Percentiles rank a stretch among this genome's conserved stretches.
These are phyloP conservation scores for Diaporthe destruens DNA, from an alignment of 2,329 filamentous ascomycete species.

Conservation along the genomic window DNA sequence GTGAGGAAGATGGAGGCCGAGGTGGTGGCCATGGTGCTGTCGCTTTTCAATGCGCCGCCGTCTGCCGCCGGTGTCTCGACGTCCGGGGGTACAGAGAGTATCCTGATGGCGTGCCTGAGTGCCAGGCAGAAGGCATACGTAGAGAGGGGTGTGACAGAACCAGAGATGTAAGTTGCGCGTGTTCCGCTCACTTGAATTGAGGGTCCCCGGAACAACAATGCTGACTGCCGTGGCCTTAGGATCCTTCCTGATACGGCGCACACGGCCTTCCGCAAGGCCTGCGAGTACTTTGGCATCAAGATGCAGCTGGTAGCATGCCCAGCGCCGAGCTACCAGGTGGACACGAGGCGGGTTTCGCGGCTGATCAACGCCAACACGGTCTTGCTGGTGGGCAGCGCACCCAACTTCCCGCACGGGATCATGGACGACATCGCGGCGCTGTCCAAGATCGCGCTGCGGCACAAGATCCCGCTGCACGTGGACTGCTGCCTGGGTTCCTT, in stretches of 20 bases:
- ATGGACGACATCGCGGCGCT: slow-evolving; percentile 93
- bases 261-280: slow-evolving; percentile 95
- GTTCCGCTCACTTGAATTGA: neutral
- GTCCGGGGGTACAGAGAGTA: slow-evolving; percentile 94
- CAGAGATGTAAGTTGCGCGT: slow-evolving; percentile 82
- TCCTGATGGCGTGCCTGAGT: slow-evolving; percentile 92
- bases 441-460: slow-evolving; percentile 83
- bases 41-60: slow-evolving; percentile 89
- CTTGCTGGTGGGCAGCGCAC: slow-evolving; percentile 91
- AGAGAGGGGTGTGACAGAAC: slow-evolving; percentile 90
- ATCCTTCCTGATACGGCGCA: slow-evolving; percentile 95
- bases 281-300: slow-evolving; percentile 97
- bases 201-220: neutral
- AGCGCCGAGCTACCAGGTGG: slow-evolving; percentile 86
- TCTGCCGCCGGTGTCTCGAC: slow-evolving; percentile 90
- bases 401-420: slow-evolving; percentile 98
- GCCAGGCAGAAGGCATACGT: slow-evolving; percentile 89
- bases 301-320: slow-evolving; percentile 89
- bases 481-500: slow-evolving; percentile 98
- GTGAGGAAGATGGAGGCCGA: slow-evolving; percentile 99
- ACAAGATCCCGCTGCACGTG: slow-evolving; percentile 89
- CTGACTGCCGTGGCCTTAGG: slow-evolving; percentile 59
- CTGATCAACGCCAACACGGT: slow-evolving; percentile 96
- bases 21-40: slow-evolving; percentile 93
- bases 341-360: slow-evolving; percentile 80